Evolutionary conservation across 257 asterid species (phyloP), one percentile per base, ranked within the genome.

Genomic region (Apocynum venetum): DNA sequence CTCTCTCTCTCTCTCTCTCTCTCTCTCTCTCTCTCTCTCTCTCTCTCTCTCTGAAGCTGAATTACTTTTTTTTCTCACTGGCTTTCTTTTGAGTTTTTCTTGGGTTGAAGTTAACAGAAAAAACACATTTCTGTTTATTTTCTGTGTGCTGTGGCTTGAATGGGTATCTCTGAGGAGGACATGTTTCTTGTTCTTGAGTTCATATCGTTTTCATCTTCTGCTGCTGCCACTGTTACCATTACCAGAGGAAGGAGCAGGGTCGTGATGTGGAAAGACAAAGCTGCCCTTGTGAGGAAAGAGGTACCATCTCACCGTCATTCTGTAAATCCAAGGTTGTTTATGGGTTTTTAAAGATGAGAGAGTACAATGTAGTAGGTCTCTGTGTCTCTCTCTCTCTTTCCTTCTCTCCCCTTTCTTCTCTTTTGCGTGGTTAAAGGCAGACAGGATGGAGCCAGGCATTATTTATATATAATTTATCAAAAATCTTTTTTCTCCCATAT

Each of bases 391-490:
- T 14, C 43, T 80, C 57, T 41, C 63, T 56, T 20, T 56, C 11
- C 20, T 55, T 57, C 74, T 49, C 75, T 69, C 79, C 56, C 48
- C 59, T 36, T 52, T 81, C 79, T 80, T 78, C 64, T 80, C 79
- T 79, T 82, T 75, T 83, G 83, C 78, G 87, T 88, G 87, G 90
- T 88, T 82, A 83, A 84, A 82, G 97, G 97, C 97, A 89, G 83
- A 88, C 97, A 91, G 90, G 94, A 84, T 87, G 95, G 82, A 87
- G 93, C 97, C 95, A 91, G 97, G 95, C 97, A 88, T 83, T 64
- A 77, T 79, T 74, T 80, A 55, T 74, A 73, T 74, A 75, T 40
- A 75, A 46, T 79, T 85, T 81, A 81, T 78, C 76, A 67, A 80
- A 64, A 71, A 51, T 52, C 25, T 80, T 79, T 51, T 52, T 43